Base-by-base conservation (phyloP, 306 rosid genomes). In the Quercus berberidifolia region DNA sequence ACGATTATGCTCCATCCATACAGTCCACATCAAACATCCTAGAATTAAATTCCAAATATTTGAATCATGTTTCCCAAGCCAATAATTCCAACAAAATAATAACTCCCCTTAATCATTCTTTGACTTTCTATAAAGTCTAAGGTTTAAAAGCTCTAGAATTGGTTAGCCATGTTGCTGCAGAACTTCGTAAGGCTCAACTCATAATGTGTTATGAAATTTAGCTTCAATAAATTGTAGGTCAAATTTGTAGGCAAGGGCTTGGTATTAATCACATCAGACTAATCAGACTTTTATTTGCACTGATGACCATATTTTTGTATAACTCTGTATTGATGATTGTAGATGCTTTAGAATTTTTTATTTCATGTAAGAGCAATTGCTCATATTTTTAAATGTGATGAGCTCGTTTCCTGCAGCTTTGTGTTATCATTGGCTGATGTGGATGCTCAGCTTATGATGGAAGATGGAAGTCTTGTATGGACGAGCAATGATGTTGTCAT, bases 371-470 rank as follows among this genome's bases (percentile, higher is more conserved):
- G 57, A 76, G 10, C 67, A 75, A 69, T 79, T 67, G 54, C 54
- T 52, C 55, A 78, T 73, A 38, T 58, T 52, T 77, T 80, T 75
- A 58, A 79, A 43, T 75, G 72, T 18, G 31, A 51, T 83, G 73
- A 30, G 60, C 76, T 80, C 58, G 71, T 70, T 69, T 69, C 65
- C 8, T 75, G 89, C 90, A 95, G 99, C 55, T 92, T 95, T 71
- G 93, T 95, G 78, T 90, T 95, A 79, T 95, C 99, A 33, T 85
- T 95, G 91, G 98, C 99, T 23, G 98, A 90, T 79, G 97, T 95
- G 83, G 99, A 95, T 84, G 83, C 93, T 79, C 80, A 82, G 63
- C 99, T 95, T 82, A 87, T 88, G 93, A 93, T 95, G 99, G 99
- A 95, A 83, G 97, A 91, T 57, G 98, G 90, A 79, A 93, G 97